Evolutionary conservation across 1,284 basidiomycete species (phyloP), one percentile per base, ranked within the genome.

Genomic region (Ceratobasidium sp.): DNA sequence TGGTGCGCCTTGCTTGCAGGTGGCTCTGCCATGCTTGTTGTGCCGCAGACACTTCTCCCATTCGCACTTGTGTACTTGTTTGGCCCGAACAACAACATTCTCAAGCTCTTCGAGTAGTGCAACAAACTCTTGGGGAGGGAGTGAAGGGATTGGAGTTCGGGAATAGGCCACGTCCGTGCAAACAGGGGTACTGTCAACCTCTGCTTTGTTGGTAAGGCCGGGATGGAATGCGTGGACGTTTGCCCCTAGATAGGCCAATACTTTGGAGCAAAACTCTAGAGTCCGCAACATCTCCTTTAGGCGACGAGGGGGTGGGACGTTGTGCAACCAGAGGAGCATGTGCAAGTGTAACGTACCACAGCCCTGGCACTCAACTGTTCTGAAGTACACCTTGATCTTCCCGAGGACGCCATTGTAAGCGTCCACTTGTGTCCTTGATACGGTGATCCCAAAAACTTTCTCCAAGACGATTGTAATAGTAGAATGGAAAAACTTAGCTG

Each of bases 401-500:
- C 85, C 84, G 13, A 83, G 76, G 4, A 82, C 77, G 13, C 83
- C 81, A 61, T 1, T 75, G 67, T n/a, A 80, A 67, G 78, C 79
- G 3, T 80, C 73, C 18, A 86, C 78, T 67, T 20, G 39, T 51
- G 6, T 18, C 12, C 4, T 76, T 23, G 40, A 82, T 2, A 81
- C 80, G n/a, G 82, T 61, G 0, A 89, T 81, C 0, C 85, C 84
- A 69, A 89, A 85, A 0, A 89, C 40, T 0, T 56, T 82, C 33
- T 85, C 81, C 0, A 88, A 66, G 0, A 88, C 81, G 0, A 80
- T 78, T 0, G 79, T 26, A 1, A 89, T 85, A 0, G 85, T 82
- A 63, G 86, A 85, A 61, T 88, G 84, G 76, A 86, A 89, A 76
- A 85, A 89, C 60, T 85, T 81, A 0, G 86, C 84, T 0, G 86